Base-by-base conservation (phyloP, 352 stramenopile species). In the Pseudoperonospora humuli region DNA sequence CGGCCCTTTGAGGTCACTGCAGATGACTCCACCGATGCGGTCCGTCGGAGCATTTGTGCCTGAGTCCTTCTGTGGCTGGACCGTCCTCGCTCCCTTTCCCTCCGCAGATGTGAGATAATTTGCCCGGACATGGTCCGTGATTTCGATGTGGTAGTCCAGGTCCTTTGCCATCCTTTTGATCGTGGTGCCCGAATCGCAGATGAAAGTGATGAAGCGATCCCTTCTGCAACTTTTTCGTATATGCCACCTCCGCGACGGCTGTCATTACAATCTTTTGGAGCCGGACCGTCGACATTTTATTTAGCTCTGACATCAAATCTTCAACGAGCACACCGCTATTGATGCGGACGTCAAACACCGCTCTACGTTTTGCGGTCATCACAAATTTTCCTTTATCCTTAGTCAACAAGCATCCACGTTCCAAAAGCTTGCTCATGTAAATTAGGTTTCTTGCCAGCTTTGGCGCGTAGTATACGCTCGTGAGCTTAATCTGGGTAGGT, bases 391-490 rank as follows among this genome's bases (percentile, higher is more conserved):
- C 26, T 31, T n/a, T n/a, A n/a, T 31, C n/a, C 31, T 10, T 36
- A 3, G 8, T 19, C 2, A 31, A 10, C 14, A n/a, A 19, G 14
- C 4, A 20, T n/a, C 31, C 31, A 10, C 19, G 15, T 20, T 36
- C 31, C 7, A 17, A 20, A 7, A 36, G 15, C 15, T 36, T 36
- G 13, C 31, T 20, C 31, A 36, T 17, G 8, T 27, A 36, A 3
- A 46, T 53, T 1, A 53, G 17, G 28, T 53, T 46, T 9, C 29
- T 7, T 1, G 28, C 25, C 21, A 53, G 26, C 11, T 39, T 44
- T n/a, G 45, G 45, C 3, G 45, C 45, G 17, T 53, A 45, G 29
- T 46, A 53, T 5, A 53, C 36, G 20, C 45, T 36, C 1, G 20
- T 46, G 2, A 53, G 21, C 6, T n/a, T 29, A 7, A 46, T 41